These are phyloP conservation scores for Collariella sp. DNA, from an alignment of 495 filamentous ascomycete genomes.

Conservation along the genomic window DNA sequence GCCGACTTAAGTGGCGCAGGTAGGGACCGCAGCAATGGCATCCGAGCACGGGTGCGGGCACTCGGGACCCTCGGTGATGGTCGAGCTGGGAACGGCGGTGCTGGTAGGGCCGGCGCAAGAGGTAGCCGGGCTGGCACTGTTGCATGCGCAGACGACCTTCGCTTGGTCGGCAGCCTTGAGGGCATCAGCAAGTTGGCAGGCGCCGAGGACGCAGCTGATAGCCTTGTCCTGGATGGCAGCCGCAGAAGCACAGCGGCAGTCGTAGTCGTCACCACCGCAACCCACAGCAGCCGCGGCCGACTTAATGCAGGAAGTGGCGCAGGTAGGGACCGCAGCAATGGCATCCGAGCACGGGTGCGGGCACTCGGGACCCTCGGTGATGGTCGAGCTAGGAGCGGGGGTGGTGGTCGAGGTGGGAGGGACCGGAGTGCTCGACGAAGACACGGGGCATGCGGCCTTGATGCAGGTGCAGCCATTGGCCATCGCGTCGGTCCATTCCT, in stretches of 20 bases:
- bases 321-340: not conserved
- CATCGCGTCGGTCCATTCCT: not conserved
- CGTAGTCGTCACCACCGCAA: not conserved
- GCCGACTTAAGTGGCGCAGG: constrained; percentile 1
- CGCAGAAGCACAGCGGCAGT: not conserved
- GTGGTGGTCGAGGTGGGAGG: not conserved
- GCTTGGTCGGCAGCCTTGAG: not conserved
- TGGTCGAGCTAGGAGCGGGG: not conserved
- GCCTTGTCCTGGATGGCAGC: not conserved
- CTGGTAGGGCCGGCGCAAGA: not conserved
- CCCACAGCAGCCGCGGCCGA: not conserved
- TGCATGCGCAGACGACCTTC: not conserved
- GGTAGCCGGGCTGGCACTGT: not conserved
- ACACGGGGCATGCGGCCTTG: not conserved
- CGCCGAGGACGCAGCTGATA: not conserved
- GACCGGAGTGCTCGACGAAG: not conserved
- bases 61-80: not conserved
- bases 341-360: not conserved
- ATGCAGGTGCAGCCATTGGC: not conserved
- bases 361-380: not conserved
- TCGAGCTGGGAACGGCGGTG: not conserved
- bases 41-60: not conserved
- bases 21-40: not conserved
- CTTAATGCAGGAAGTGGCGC: constrained; percentile 4
- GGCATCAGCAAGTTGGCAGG: not conserved